Conservation (phyloP, 495 filamentous ascomycete species). For the Aspergillus diversus region DNA sequence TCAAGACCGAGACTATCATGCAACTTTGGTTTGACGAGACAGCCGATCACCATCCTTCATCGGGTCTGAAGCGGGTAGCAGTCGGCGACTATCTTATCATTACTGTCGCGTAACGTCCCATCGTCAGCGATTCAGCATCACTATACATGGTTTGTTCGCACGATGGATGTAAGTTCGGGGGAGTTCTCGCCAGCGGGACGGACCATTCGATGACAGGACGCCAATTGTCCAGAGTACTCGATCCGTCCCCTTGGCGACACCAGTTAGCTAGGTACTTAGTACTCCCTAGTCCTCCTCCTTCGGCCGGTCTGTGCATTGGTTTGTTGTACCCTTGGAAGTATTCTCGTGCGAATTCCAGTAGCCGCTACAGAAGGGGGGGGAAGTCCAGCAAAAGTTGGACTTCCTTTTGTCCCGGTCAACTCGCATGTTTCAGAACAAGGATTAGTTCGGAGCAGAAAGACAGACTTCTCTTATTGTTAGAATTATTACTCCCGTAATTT, state of each 20-base stretch:
- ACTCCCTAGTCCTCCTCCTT: background rate
- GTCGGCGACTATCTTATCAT: background rate
- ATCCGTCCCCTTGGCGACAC: constrained; percentile 3
- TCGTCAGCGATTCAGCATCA: background rate
- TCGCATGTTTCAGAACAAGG: constrained; percentile 1
- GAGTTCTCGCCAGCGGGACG: constrained; percentile 15
- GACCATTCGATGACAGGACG: constrained; percentile 18
- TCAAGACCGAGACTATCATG: background rate
- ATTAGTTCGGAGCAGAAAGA: background rate
- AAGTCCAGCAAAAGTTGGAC: no score
- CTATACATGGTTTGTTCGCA: background rate
- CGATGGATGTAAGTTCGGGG: background rate
- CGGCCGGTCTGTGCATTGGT: constrained; percentile 7
- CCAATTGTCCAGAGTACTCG: constrained; percentile 5
- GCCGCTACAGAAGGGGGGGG: background rate
- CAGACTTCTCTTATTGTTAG: no score
- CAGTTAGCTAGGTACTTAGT: constrained; percentile 1
- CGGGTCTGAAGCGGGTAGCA: background rate
- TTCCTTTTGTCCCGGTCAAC: background rate
- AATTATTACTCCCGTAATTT: no score
- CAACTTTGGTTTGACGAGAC: background rate
- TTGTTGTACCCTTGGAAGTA: background rate
- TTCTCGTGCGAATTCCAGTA: background rate
- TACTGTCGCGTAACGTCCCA: background rate
- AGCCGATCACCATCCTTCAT: background rate